Evolutionary conservation across 164 flowering plant species (phyloP).

Genomic region (Saururus chinensis): DNA sequence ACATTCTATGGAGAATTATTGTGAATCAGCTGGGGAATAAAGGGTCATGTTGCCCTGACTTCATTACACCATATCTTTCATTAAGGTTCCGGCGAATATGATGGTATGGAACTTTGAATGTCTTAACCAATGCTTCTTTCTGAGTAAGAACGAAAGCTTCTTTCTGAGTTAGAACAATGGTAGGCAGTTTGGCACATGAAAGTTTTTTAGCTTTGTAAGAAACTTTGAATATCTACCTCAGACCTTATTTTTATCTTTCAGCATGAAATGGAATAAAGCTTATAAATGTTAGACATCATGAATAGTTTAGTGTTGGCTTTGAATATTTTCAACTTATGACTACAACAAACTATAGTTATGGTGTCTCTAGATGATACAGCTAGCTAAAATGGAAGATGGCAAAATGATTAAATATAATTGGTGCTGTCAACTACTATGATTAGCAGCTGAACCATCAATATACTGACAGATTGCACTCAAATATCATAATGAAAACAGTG

Average conservation of each 20-base stretch:
- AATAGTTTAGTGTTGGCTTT: too few relatives aligned
- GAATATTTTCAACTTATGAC: too few relatives aligned
- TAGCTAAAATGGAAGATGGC: too few relatives aligned
- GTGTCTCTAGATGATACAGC: too few relatives aligned
- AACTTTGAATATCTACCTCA: background rate
- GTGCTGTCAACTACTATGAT: too few relatives aligned
- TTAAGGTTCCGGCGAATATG: background rate
- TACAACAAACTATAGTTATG: too few relatives aligned
- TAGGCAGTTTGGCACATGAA: background rate
- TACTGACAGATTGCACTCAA: too few relatives aligned
- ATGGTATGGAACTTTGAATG: background rate
- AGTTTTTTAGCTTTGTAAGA: background rate
- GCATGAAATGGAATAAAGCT: background rate
- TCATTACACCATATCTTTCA: background rate
- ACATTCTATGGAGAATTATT: constrained; percentile 1
- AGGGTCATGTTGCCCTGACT: background rate
- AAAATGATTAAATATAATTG: too few relatives aligned
- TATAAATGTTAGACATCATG: background rate
- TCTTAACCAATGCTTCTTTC: background rate
- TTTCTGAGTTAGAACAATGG: background rate
- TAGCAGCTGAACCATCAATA: too few relatives aligned
- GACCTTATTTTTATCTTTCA: background rate
- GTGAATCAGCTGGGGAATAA: background rate
- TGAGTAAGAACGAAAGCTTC: background rate
- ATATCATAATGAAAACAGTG: too few relatives aligned